Conservation (phyloP, 2,329 filamentous ascomycete genomes). For the Phialemoniopsis sp. region DNA sequence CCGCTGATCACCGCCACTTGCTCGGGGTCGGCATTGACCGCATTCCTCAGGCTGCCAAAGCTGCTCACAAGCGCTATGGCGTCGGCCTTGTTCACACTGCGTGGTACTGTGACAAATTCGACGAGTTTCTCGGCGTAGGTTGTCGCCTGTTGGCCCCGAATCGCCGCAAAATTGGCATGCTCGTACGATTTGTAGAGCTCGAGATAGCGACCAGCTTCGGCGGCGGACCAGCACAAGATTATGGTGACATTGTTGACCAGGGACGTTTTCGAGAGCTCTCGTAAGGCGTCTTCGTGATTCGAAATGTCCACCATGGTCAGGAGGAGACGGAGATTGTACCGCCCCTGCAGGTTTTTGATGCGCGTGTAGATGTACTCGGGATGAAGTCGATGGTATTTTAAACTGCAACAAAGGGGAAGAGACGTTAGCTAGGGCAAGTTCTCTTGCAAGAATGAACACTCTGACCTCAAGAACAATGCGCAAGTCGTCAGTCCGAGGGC, state of each 20-base stretch:
- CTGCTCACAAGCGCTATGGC: slow-evolving; percentile 85
- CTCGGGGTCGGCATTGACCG: slow-evolving; percentile 83
- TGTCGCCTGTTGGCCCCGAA: slow-evolving; percentile 79
- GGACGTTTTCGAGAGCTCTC: slow-evolving; percentile 88
- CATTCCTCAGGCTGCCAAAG: slow-evolving; percentile 84
- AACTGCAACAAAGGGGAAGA: slow-evolving; percentile 32
- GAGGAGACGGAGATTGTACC: slow-evolving; percentile 82
- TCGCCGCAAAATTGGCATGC: slow-evolving; percentile 73
- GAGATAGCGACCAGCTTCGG: slow-evolving; percentile 89
- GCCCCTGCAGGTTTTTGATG: slow-evolving; percentile 77
- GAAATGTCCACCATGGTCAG: slow-evolving; percentile 92
- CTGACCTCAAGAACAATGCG: slow-evolving; percentile 74
- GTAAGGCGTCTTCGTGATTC: slow-evolving; percentile 86
- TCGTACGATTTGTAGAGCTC: slow-evolving; percentile 96
- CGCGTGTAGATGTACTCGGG: slow-evolving; percentile 97
- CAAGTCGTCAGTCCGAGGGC: slow-evolving; percentile 84
- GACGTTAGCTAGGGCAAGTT: neutral
- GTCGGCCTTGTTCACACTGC: slow-evolving; percentile 92
- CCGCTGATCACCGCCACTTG: slow-evolving; percentile 81
- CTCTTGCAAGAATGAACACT: neutral
- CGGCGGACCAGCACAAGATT: slow-evolving; percentile 89
- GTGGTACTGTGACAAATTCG: slow-evolving; percentile 87
- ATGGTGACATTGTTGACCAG: slow-evolving; percentile 90
- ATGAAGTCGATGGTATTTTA: slow-evolving; percentile 96
- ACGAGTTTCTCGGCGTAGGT: slow-evolving; percentile 83